Evolutionary conservation across 2,329 filamentous ascomycete genomes (phyloP), one percentile per base, ranked within the genome.

Genomic region (Beauveria sp.): DNA sequence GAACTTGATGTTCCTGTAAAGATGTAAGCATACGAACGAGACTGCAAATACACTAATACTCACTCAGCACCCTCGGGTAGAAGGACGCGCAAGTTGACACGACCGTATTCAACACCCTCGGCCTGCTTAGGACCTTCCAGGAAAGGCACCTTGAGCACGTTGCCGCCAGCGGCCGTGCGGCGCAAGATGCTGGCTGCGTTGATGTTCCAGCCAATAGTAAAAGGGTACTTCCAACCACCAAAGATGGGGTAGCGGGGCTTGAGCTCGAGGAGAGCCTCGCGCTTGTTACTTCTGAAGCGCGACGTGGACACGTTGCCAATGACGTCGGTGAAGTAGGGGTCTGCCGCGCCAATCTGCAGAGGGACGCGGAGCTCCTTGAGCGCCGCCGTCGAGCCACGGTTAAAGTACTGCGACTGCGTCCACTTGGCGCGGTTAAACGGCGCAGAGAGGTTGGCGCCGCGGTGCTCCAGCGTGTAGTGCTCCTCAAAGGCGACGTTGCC

Each of bases 281-380:
- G 86, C 72, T 82, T 84, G 72, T 85, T 90, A 67, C 81, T 86
- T 64, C 93, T 84, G 82, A 96, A 99, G 65, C 84, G 85, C 61
- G 92, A 96, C 1, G 95, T 99, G 30, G 93, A 96, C 34, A 99
- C 92, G 71, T 99, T 99, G 67, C 95, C 95, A 70, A 99, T 96
- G 68, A 91, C 90, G 72, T 99, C 95, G 56, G 88, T 93, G 75
- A 95, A 99, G 81, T 99, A 99, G 5, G 93, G 85, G 70, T 97
- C 91, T 60, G 86, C 82, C 65, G 90, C 92, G 65, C 93, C 92
- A 18, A 87, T 81, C 58, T 84, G 85, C 58, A 99, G 84, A 16
- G 91, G 89, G 69, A 96, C 87, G 66, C 84, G 86, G 63, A 99
- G 77, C 71, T 92, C 89, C 73, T 89, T 93, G 65, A 98, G 81